phyloP scores from a whole-genome alignment of 495 filamentous ascomycete genomes.

The Tuber melanosporum region DNA sequence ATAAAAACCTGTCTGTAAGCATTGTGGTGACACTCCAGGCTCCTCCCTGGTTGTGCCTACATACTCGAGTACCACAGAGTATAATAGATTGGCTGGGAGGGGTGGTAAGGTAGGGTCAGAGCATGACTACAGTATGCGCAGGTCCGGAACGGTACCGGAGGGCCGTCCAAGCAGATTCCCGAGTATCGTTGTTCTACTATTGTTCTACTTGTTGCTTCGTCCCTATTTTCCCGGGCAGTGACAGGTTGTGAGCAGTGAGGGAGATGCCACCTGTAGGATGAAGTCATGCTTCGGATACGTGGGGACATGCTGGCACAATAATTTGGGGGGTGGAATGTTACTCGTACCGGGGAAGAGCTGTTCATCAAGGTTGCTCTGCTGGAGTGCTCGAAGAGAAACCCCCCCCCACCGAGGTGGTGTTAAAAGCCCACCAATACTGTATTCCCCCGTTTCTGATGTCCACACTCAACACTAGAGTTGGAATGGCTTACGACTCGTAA shows the following conservation, averaged over 20 bases:
- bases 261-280: background rate
- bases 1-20: too few relatives aligned
- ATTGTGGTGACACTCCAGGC: background rate
- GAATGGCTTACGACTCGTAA: background rate
- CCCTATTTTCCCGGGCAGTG: background rate
- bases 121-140: background rate
- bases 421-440: background rate
- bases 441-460: background rate
- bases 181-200: background rate
- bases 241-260: background rate
- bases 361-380: background rate
- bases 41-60: too few relatives aligned
- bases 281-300: background rate
- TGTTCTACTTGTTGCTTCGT: background rate
- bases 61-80: too few relatives aligned
- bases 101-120: background rate
- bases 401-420: background rate
- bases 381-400: background rate
- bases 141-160: background rate
- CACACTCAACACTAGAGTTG: background rate
- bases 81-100: too few relatives aligned
- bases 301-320: background rate
- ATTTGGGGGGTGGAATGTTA: background rate
- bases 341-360: background rate
- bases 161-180: background rate